These are phyloP conservation scores for Boeremia exigua DNA, from an alignment of 2,329 filamentous ascomycete species.

Conservation along the genomic window DNA sequence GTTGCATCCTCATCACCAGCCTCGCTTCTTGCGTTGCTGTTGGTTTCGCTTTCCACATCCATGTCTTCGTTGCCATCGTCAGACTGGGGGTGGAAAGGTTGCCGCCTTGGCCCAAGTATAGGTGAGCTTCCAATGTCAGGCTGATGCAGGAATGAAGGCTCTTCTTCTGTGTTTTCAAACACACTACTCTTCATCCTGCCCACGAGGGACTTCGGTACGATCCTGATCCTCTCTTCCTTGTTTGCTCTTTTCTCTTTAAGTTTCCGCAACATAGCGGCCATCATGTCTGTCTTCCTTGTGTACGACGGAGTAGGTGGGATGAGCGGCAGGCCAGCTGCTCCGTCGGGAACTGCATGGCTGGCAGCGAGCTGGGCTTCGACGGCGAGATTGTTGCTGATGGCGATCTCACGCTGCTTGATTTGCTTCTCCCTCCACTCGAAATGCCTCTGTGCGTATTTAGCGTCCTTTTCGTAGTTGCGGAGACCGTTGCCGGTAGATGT, in stretches of 20 bases:
- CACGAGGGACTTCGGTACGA: slow-evolving; percentile 26
- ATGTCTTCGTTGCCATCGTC: background rate
- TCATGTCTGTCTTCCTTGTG: slow-evolving; percentile 8
- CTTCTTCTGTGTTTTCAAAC: slow-evolving; percentile 20
- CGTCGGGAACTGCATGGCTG: slow-evolving; percentile 10
- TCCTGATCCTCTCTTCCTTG: slow-evolving; percentile 18
- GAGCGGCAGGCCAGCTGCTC: slow-evolving; percentile 27
- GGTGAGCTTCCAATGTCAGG: too few relatives aligned
- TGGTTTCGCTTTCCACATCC: background rate
- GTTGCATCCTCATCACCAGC: background rate
- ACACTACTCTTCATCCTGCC: slow-evolving; percentile 29
- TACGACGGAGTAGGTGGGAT: slow-evolving; percentile 32
- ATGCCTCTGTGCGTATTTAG: slow-evolving; percentile 24
- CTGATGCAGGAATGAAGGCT: too few relatives aligned
- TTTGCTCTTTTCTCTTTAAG: slow-evolving; percentile 7
- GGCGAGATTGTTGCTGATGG: slow-evolving; percentile 34
- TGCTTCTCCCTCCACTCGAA: slow-evolving; percentile 24
- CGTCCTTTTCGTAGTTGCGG: slow-evolving; percentile 35
- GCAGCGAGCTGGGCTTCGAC: slow-evolving; percentile 32
- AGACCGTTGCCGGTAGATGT: slow-evolving; percentile 27
- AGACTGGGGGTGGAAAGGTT: too few relatives aligned
- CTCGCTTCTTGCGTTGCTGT: slow-evolving; percentile 6
- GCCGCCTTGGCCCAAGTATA: too few relatives aligned
- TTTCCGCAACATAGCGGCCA: slow-evolving; percentile 14
- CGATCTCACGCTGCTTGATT: slow-evolving; percentile 35